phyloP scores from a whole-genome alignment of 2,329 filamentous ascomycete genomes.

The Arthrobotrys sinensis region DNA sequence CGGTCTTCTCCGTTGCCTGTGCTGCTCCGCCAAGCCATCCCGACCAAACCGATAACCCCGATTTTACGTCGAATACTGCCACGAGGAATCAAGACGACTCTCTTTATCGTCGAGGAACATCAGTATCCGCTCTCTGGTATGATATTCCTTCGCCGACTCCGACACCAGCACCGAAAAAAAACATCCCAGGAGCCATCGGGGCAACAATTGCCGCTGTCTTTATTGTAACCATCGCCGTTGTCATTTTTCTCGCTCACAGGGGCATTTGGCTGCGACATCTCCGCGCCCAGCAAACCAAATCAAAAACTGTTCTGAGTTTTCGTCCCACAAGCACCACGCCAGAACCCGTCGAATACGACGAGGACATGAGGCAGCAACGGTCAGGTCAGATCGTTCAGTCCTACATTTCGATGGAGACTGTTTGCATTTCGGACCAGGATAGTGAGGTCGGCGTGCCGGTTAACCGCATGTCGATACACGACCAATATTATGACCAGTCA shows the following conservation, averaged over 20 bases:
- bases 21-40: conserved; percentile 55
- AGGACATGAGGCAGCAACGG: conserved; percentile 57
- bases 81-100: conserved; percentile 25
- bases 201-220: conserved; percentile 54
- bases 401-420: conserved; percentile 59
- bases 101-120: conserved; percentile 43
- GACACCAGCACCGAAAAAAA: conserved; percentile 49
- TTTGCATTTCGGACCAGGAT: conserved; percentile 59
- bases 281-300: conserved; percentile 53
- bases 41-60: conserved; percentile 33
- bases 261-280: conserved; percentile 59
- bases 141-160: conserved; percentile 56
- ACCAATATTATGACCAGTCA: conserved; percentile 42
- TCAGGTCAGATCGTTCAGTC: conserved; percentile 59
- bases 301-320: conserved; percentile 58
- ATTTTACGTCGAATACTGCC: conserved; percentile 20
- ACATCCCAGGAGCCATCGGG: conserved; percentile 54
- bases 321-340: conserved; percentile 59
- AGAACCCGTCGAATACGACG: conserved; percentile 59
- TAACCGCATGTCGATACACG: conserved; percentile 51
- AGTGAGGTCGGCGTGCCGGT: conserved; percentile 54
- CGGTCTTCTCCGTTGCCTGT: conserved; percentile 54
- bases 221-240: conserved; percentile 56
- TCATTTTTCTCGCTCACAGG: conserved; percentile 56
- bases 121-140: conserved; percentile 56